Conservation (phyloP, 1,284 basidiomycete genomes). For the Laetiporus sulphureus region DNA sequence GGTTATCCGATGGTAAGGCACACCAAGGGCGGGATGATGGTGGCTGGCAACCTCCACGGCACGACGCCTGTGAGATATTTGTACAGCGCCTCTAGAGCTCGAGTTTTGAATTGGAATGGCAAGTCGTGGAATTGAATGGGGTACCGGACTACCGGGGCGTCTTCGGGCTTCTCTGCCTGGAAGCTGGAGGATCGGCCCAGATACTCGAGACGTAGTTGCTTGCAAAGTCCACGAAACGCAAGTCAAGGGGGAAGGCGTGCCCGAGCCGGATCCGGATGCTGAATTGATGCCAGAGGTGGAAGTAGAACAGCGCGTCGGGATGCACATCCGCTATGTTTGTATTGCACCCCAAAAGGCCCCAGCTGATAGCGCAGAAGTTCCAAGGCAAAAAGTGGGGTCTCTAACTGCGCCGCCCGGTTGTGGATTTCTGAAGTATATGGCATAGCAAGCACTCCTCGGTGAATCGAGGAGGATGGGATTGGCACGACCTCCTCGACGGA, state of each 20-base stretch:
- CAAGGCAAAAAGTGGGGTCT: not conserved
- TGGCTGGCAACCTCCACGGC: no score
- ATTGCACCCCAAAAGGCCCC: slow-evolving; percentile 2
- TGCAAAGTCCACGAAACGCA: not conserved
- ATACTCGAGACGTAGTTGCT: not conserved
- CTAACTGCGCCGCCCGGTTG: not conserved
- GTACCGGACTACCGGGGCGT: not conserved
- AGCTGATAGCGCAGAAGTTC: not conserved
- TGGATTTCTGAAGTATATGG: slow-evolving; percentile 1
- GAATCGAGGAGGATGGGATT: slow-evolving; percentile 5
- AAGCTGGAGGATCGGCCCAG: not conserved
- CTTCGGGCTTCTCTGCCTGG: not conserved
- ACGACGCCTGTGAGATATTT: no score
- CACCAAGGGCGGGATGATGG: not conserved
- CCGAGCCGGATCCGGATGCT: not conserved
- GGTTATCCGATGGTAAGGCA: no score
- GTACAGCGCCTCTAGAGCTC: no score
- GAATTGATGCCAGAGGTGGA: not conserved
- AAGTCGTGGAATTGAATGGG: not conserved
- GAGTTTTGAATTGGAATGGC: no score
- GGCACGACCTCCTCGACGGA: not conserved
- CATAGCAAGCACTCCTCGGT: not conserved
- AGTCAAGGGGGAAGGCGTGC: not conserved
- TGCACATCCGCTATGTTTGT: not conserved
- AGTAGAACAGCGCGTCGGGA: slow-evolving; percentile 1